phyloP scores from a whole-genome alignment of 768 basidiomycete species.

The Lepiota subincarnata region DNA sequence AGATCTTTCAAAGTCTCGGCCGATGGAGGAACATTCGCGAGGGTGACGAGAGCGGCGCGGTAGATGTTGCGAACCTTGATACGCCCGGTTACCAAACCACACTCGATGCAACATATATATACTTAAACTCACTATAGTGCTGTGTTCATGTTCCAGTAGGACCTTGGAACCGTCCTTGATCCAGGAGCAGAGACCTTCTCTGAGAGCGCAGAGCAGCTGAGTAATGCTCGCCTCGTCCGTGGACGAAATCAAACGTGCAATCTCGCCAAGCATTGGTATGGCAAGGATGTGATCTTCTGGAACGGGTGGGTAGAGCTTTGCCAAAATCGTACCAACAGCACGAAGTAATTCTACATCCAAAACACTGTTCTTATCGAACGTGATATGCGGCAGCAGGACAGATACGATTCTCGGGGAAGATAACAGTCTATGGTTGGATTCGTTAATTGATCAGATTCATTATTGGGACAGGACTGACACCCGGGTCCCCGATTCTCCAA shows the following conservation, averaged over 20 bases:
- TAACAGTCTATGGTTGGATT: neutral
- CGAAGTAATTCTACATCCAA: constrained; percentile 20
- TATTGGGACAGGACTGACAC: neutral
- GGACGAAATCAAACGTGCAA: constrained; percentile 30
- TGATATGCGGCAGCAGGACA: neutral
- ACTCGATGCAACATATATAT: neutral
- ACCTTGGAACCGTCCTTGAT: constrained; percentile 41
- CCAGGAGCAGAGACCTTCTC: constrained; percentile 44
- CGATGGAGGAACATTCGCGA: constrained; percentile 37
- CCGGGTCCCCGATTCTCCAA: neutral
- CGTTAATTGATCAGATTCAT: neutral
- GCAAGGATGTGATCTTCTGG: constrained; percentile 20
- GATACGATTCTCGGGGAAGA: neutral
- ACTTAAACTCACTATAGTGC: constrained; percentile 38
- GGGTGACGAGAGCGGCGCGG: constrained; percentile 34
- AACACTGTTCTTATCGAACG: neutral
- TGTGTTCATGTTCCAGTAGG: constrained; percentile 42
- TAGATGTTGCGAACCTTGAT: constrained; percentile 39
- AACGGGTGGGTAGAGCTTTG: constrained; percentile 28
- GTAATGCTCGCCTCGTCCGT: constrained; percentile 25
- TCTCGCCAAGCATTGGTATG: constrained; percentile 31
- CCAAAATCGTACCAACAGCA: constrained; percentile 27
- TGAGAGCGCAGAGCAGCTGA: constrained; percentile 31
- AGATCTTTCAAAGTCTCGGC: constrained; percentile 34
- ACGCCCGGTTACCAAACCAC: neutral